Base-by-base conservation (phyloP, 768 basidiomycete species). In the Amanita brunnescens region DNA sequence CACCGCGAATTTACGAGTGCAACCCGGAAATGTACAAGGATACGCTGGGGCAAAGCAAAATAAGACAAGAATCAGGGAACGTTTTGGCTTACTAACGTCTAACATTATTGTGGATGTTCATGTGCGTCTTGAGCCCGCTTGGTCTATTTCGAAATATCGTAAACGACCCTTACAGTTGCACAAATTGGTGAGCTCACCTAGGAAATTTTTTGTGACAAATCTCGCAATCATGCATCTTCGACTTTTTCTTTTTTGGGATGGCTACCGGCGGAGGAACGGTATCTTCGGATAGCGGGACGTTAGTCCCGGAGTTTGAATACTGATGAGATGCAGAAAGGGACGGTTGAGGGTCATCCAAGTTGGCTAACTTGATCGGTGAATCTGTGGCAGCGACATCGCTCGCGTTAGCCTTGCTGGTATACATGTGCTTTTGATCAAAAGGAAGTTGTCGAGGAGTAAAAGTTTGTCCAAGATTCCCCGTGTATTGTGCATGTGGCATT, bases 1-100 rank as follows among this genome's bases (percentile, higher is more conserved):
- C 14, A 90, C 87, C 16, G 84, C 80, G 59, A 90, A 91, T 3
- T 72, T 75, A 60, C 84, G 83, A 26, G 69, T 65, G 61, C 88
- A 91, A 30, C 73, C 72, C 12, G 75, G 69, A 44, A 81, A 79
- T 0, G 67, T 73, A 59, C 87, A 91, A 5, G 65, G 53, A 51
- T 67, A 77, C 7, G 77, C 77, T 78, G 55, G 32, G 13, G 9
- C 47, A 44, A 37, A 48, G 32, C 30, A 37, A 39, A 13, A 34
- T 3, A 8, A n/a, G 38, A 29, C 38, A 10, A 45, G 24, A 43
- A 42, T 6, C 38, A 34, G n/a, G 24, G 2, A 35, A 24, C 20
- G 6, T 6, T 33, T 35, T 20, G n/a, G 8, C 40, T 21, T 5
- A 70, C 75, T 42, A 57, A 80, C 80, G 80, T 60, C 71, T 73